Evolutionary conservation across 78 protist species (phyloP).

Genomic region (Abeoforma whisleri): DNA sequence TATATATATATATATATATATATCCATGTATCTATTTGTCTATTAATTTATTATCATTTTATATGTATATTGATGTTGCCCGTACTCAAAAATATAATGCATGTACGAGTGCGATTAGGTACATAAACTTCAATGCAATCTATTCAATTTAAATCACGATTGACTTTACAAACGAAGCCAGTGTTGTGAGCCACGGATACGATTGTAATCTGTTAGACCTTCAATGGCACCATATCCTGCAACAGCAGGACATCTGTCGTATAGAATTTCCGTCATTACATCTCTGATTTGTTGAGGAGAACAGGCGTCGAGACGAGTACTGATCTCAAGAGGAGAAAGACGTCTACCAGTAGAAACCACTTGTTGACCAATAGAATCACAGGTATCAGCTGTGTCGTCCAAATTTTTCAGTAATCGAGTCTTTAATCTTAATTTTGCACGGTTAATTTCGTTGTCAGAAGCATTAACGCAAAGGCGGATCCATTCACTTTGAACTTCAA

Average conservation of each 20-base stretch:
- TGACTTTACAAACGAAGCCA: conserved; percentile 10
- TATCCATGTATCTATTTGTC: too few species aligned
- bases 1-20: too few species aligned
- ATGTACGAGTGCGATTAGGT: too few species aligned
- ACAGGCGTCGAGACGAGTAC: conserved; percentile 56
- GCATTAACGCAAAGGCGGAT: conserved; percentile 45
- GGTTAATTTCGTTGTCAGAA: conserved; percentile 58
- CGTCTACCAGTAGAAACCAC: conserved; percentile 75
- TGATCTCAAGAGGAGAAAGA: conserved; percentile 48
- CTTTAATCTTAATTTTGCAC: conserved; percentile 66
- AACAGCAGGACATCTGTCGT: not conserved
- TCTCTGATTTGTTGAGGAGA: not conserved
- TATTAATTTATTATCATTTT: too few species aligned
- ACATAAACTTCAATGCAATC: too few species aligned
- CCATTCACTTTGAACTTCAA: conserved; percentile 54
- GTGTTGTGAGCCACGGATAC: not conserved
- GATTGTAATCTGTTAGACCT: not conserved
- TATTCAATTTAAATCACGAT: too few species aligned
- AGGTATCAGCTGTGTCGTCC: conserved; percentile 57
- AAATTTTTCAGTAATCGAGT: conserved; percentile 44
- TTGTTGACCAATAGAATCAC: conserved; percentile 81
- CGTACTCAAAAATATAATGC: too few species aligned
- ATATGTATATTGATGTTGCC: too few species aligned
- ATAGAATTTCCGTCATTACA: not conserved
- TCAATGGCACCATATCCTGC: not conserved